Evolutionary conservation across 768 basidiomycete species (phyloP).

Genomic region (Suillus discolor): DNA sequence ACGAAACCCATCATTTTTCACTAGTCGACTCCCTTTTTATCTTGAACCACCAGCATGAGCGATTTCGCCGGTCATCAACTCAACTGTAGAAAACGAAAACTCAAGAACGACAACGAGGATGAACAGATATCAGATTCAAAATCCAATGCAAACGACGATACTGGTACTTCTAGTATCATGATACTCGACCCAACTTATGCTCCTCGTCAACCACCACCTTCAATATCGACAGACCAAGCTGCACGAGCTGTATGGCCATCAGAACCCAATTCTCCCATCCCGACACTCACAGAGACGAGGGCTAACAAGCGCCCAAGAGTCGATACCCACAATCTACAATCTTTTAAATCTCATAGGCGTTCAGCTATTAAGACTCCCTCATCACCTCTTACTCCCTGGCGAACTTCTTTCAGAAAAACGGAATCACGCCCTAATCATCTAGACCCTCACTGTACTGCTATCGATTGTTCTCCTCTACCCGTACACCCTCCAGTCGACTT

Average conservation of each 20-base stretch:
- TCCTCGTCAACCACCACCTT: constrained; percentile 41
- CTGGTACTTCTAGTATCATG: constrained; percentile 18
- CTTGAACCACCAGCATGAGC: constrained; percentile 46
- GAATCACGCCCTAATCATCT: constrained; percentile 18
- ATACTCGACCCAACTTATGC: constrained; percentile 33
- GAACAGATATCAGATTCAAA: constrained; percentile 29
- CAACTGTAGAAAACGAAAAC: constrained; percentile 71
- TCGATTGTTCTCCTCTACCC: constrained; percentile 22
- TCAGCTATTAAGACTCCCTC: constrained; percentile 18
- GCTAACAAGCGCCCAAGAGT: constrained; percentile 35
- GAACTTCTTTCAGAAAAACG: constrained; percentile 22
- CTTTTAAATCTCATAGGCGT: constrained; percentile 21
- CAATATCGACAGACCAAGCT: constrained; percentile 31
- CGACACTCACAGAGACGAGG: constrained; percentile 17
- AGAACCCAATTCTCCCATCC: constrained; percentile 36
- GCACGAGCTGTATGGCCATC: constrained; percentile 40
- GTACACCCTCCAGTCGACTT: constrained; percentile 41
- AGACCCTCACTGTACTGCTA: constrained; percentile 25
- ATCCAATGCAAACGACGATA: constrained; percentile 28
- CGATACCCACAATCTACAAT: constrained; percentile 21
- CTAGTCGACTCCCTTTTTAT: constrained; percentile 12
- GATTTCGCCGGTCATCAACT: constrained; percentile 55
- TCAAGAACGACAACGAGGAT: constrained; percentile 63
- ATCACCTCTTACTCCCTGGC: constrained; percentile 32
- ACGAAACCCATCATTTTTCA: constrained; percentile 20